These are phyloP conservation scores for Acanthamoeba royreba DNA, from an alignment of 208 protist species.

Conservation along the genomic window DNA sequence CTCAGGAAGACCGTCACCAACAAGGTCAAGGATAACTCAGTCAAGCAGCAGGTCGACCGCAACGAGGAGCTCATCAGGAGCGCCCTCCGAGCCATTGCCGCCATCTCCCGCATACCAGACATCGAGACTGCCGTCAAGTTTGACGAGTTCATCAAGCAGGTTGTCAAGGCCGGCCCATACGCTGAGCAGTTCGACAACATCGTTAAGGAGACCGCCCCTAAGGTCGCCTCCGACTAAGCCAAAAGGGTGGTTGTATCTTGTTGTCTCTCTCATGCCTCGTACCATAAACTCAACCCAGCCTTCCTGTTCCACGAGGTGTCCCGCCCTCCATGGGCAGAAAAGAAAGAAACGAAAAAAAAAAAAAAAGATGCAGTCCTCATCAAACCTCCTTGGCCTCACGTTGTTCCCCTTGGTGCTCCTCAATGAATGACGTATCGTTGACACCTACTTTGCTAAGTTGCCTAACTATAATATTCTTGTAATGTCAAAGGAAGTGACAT, in stretches of 20 bases:
- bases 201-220: conserved; percentile 37
- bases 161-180: conserved; percentile 10
- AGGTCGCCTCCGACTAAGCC: neutral
- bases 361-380: too few relatives aligned
- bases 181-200: conserved; percentile 29
- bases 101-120: conserved; percentile 21
- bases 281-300: too few relatives aligned
- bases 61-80: conserved; percentile 76
- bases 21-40: conserved; percentile 66
- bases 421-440: too few relatives aligned
- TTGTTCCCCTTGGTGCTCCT: too few relatives aligned
- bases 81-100: conserved; percentile 59
- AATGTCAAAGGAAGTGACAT: too few relatives aligned
- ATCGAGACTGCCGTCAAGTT: conserved; percentile 36
- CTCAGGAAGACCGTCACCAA: conserved; percentile 58
- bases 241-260: neutral
- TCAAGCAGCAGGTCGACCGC: conserved; percentile 78
- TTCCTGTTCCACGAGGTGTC: too few relatives aligned
- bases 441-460: too few relatives aligned
- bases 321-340: too few relatives aligned
- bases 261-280: neutral
- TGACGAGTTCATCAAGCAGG: conserved; percentile 39
- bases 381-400: too few relatives aligned
- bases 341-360: too few relatives aligned
- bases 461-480: too few relatives aligned